phyloP scores from a whole-genome alignment of 2,329 filamentous ascomycete genomes.

The Ilyonectria robusta region DNA sequence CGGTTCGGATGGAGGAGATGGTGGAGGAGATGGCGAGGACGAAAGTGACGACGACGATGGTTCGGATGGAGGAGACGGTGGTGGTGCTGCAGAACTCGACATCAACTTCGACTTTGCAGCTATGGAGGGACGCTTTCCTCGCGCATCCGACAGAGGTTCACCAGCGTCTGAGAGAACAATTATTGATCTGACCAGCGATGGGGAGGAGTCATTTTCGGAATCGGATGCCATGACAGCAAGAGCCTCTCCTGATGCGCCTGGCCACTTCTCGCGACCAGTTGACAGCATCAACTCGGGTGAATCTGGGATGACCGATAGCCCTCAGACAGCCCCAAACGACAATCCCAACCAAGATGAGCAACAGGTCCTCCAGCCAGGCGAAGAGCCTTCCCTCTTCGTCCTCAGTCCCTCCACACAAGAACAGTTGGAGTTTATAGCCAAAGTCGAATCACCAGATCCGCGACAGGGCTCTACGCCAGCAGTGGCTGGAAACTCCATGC shows the following conservation, averaged over 20 bases:
- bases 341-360: neutral
- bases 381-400: conserved; percentile 33
- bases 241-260: neutral
- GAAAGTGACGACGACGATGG: neutral
- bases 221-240: neutral
- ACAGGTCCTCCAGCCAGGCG: neutral
- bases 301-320: no score
- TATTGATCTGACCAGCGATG: conserved; percentile 25
- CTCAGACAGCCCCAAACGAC: neutral
- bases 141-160: neutral
- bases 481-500: no score
- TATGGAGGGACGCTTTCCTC: neutral
- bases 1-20: neutral
- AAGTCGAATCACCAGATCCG: conserved; percentile 24
- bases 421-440: conserved; percentile 10
- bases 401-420: neutral
- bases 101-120: conserved; percentile 13
- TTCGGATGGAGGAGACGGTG: neutral
- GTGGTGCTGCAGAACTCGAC: neutral
- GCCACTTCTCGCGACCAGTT: no score
- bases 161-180: neutral
- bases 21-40: neutral
- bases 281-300: no score
- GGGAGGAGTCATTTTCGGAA: neutral
- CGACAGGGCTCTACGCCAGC: neutral